Evolutionary conservation across 2,329 filamentous ascomycete genomes (phyloP), one percentile per base, ranked within the genome.

Genomic region (Emmonsia crescens): DNA sequence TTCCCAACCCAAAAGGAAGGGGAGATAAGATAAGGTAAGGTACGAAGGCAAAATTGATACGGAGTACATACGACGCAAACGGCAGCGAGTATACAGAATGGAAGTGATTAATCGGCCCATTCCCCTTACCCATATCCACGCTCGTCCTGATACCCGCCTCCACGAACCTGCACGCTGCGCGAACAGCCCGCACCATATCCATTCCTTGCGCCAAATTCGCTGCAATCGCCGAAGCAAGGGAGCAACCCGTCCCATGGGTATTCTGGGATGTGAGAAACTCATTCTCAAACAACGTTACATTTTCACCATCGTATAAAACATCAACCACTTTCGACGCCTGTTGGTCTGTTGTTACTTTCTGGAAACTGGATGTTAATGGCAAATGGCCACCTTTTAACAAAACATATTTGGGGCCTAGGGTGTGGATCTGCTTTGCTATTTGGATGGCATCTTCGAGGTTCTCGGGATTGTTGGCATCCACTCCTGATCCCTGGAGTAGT

Each of bases 231-330:
- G 85, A 96, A 48, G 94, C 94, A 63, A 97, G 81, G 10, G 91
- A 95, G 71, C 94, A 99, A 3, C 94, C 94, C 0, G 94, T 97
- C 0, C 94, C 94, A 70, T 99, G 94, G 0, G 93, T 97, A 70
- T 93, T 93, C 63, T 80, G 87, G 9, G 88, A 91, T 10, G 80
- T 76, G 64, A 90, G 80, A 70, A 88, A 96, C 4, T 81, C 79
- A 46, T 85, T 89, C 73, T 91, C 82, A 57, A 96, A 82, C 46
- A 85, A 77, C 0, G 84, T 78, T 0, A 82, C 73, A n/a, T 82
- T 74, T 0, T 77, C 78, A 0, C 80, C 80, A 6, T 89, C 88
- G 51, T 85, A 84, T 5, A 96, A 80, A 3, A 96, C 81, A 70
- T 97, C 90, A 33, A 95, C 81, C 1, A 96, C 85, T 1, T 88